A percentile compares a stretch with the other conserved stretches of the same genome.
phyloP scores from a whole-genome alignment of 352 stramenopile species.

The Phytopythium chamaehyphon region DNA sequence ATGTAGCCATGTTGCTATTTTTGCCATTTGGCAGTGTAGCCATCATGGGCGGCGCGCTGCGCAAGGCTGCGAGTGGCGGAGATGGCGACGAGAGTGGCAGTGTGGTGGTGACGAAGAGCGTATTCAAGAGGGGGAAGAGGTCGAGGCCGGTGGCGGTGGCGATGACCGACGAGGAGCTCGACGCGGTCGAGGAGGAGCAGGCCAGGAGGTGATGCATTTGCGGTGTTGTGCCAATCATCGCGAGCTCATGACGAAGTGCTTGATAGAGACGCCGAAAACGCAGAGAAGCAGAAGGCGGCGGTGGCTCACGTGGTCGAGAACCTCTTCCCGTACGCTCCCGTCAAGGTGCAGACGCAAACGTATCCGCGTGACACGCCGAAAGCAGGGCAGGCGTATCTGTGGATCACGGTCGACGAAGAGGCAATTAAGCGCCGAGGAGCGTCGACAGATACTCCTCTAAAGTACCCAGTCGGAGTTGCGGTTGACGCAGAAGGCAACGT shows the following conservation, averaged over 20 bases:
- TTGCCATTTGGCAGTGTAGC: too few relatives aligned
- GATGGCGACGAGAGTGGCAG: neutral
- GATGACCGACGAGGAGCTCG: constrained; percentile 36
- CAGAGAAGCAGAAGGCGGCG: constrained; percentile 41
- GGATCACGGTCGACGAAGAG: constrained; percentile 69
- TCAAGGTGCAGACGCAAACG: constrained; percentile 69
- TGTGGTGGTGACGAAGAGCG: constrained; percentile 11
- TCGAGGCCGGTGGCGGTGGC: constrained; percentile 12
- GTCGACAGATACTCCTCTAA: constrained; percentile 28
- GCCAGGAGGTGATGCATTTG: constrained; percentile 32
- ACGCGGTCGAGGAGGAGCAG: constrained; percentile 54
- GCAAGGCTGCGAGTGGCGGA: constrained; percentile 22
- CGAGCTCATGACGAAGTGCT: neutral
- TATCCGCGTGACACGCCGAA: constrained; percentile 52
- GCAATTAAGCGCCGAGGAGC: constrained; percentile 51
- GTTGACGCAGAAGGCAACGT: constrained; percentile 69
- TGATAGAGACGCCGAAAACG: constrained; percentile 38
- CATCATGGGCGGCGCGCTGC: constrained; percentile 33
- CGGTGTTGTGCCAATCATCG: neutral
- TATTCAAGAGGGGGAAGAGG: constrained; percentile 13
- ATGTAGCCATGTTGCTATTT: too few relatives aligned
- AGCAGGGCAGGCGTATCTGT: constrained; percentile 64
- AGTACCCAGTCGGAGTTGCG: constrained; percentile 66
- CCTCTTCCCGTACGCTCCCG: constrained; percentile 72
- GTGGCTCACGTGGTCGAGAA: constrained; percentile 73